Conservation (phyloP, 495 filamentous ascomycete species). For the Cercophora sp. region DNA sequence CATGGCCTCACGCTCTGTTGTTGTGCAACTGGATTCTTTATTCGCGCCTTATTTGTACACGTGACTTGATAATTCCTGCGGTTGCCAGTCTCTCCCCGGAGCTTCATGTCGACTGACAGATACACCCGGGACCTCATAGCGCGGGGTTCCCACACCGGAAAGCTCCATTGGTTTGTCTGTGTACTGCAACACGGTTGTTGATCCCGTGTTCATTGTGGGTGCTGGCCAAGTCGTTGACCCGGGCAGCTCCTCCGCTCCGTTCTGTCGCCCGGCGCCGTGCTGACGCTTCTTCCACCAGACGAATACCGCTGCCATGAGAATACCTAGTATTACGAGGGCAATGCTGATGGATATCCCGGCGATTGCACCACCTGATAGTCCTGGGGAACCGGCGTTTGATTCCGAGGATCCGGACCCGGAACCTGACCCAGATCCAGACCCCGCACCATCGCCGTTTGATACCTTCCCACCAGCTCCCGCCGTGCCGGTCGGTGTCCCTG, state of each 20-base stretch:
- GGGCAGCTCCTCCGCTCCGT: no score
- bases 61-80: neutral
- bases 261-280: neutral
- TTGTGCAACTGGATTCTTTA: no score
- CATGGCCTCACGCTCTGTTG: no score
- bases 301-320: slow-evolving; percentile 9
- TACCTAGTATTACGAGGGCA: slow-evolving; percentile 10
- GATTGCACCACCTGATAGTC: slow-evolving; percentile 16
- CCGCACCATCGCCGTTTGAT: neutral
- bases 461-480: neutral
- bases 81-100: neutral
- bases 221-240: neutral
- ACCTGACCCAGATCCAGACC: neutral
- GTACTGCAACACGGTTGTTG: neutral
- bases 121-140: neutral
- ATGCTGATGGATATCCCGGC: slow-evolving; percentile 21
- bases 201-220: neutral
- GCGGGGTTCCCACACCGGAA: neutral
- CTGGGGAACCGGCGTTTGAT: neutral
- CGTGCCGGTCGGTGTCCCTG: no score
- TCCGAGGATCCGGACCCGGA: neutral
- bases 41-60: neutral
- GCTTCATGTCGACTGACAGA: neutral
- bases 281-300: slow-evolving; percentile 15
- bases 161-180: neutral